Percentiles rank a stretch among this genome's conserved stretches.
Conservation (phyloP, 768 basidiomycete genomes). For the Chalciporus sphaerocephalus region DNA sequence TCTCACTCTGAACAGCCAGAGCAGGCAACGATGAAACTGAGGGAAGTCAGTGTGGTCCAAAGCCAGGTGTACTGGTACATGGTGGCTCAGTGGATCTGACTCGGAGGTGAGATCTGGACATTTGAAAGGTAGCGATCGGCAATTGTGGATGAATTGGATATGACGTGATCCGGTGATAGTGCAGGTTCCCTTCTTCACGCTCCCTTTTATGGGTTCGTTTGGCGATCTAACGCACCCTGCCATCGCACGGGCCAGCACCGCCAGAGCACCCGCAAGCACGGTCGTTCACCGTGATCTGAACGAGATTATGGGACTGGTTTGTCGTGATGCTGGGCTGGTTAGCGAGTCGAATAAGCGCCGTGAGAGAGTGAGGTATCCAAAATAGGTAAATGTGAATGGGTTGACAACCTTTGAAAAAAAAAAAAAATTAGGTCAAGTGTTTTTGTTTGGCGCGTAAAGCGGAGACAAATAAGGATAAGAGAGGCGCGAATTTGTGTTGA, state of each 20-base stretch:
- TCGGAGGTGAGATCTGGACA: conserved; percentile 7
- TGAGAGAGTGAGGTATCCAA: conserved; percentile 3
- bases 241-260: conserved; percentile 28
- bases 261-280: not conserved
- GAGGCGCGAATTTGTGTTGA: conserved; percentile 32
- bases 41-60: not conserved
- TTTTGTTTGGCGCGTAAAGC: conserved; percentile 38
- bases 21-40: not conserved
- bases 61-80: too few species aligned
- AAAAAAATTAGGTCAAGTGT: conserved; percentile 31
- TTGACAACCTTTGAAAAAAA: conserved; percentile 13
- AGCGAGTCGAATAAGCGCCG: conserved; percentile 5
- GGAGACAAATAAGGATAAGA: conserved; percentile 42
- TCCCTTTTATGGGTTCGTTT: conserved; percentile 13
- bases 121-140: conserved; percentile 30
- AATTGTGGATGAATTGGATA: conserved; percentile 24
- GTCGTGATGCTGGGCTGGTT: too few species aligned
- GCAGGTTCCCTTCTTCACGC: conserved; percentile 6
- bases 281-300: too few species aligned
- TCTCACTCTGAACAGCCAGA: not conserved
- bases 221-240: conserved; percentile 17
- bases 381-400: conserved; percentile 6
- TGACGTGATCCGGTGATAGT: conserved; percentile 34
- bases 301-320: too few species aligned
- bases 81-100: too few species aligned